Percentiles rank a stretch among this genome's conserved stretches.
phyloP scores from a whole-genome alignment of 2,329 filamentous ascomycete genomes.

The Fusarium xylarioides region DNA sequence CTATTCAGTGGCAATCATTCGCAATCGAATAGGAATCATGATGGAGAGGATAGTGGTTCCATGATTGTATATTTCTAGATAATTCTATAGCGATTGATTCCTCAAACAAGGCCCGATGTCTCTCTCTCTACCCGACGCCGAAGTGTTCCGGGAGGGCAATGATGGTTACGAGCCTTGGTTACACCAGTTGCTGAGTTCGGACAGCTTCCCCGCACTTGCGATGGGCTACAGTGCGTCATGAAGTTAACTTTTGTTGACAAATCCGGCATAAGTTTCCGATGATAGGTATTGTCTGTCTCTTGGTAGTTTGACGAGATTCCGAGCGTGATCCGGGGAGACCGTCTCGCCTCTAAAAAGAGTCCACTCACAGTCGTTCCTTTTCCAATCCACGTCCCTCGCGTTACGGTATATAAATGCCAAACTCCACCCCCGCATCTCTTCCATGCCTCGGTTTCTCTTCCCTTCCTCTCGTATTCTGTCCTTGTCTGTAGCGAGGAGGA shows the following conservation, averaged over 20 bases:
- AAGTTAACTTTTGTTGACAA: slow-evolving; percentile 7
- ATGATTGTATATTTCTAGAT: neutral
- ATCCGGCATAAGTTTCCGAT: slow-evolving; percentile 32
- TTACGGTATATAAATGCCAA: slow-evolving; percentile 22
- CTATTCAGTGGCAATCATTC: neutral
- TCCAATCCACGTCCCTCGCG: slow-evolving; percentile 20
- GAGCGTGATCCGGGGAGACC: slow-evolving; percentile 16
- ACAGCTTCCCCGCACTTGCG: slow-evolving; percentile 37
- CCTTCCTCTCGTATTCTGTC: slow-evolving; percentile 13
- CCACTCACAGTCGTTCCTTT: slow-evolving; percentile 18
- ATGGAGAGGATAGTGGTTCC: neutral
- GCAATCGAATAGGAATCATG: neutral
- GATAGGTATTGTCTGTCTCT: neutral
- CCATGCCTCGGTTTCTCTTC: slow-evolving; percentile 27
- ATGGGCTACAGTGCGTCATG: slow-evolving; percentile 23
- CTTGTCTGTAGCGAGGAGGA: slow-evolving; percentile 22
- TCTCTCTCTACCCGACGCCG: neutral
- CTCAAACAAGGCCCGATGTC: neutral
- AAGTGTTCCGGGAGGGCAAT: slow-evolving; percentile 1
- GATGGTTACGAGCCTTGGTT: neutral
- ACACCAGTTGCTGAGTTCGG: slow-evolving; percentile 5
- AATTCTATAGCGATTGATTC: neutral
- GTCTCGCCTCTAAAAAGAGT: slow-evolving; percentile 7
- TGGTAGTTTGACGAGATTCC: slow-evolving; percentile 22
- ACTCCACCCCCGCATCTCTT: slow-evolving; percentile 32